A percentile compares a stretch with the other conserved stretches of the same genome.
phyloP scores from a whole-genome alignment of 805 yeast species.

The Ogataea nonfermentans region DNA sequence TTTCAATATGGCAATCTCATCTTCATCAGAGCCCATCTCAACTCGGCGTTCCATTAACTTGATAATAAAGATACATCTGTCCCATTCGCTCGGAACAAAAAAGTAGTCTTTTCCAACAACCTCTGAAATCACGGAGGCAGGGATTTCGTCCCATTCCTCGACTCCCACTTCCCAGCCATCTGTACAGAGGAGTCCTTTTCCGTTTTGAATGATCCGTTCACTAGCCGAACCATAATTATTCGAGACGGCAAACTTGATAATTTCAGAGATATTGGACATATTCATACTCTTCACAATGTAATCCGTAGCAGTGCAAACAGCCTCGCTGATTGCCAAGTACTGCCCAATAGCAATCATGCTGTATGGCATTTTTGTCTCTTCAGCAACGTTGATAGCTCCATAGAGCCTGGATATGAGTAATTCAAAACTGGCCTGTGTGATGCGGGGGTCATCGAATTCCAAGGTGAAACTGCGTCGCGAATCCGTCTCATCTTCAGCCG shows the following conservation, averaged over 20 bases:
- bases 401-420: slow-evolving; percentile 46
- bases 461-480: slow-evolving; percentile 24
- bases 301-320: slow-evolving; percentile 45
- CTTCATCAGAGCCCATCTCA: slow-evolving; percentile 18
- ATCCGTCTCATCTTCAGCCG: slow-evolving; percentile 10
- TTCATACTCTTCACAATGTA: slow-evolving; percentile 35
- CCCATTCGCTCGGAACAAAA: slow-evolving; percentile 56
- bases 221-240: slow-evolving; percentile 47
- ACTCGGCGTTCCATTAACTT: slow-evolving; percentile 40
- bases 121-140: slow-evolving; percentile 40
- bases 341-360: slow-evolving; percentile 50
- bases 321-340: slow-evolving; percentile 44
- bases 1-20: slow-evolving; percentile 27
- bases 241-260: slow-evolving; percentile 41
- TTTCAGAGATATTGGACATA: slow-evolving; percentile 37
- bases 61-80: slow-evolving; percentile 47
- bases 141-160: slow-evolving; percentile 47
- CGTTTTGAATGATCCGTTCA: slow-evolving; percentile 43
- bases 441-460: slow-evolving; percentile 41
- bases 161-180: slow-evolving; percentile 51
- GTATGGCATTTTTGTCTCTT: slow-evolving; percentile 37
- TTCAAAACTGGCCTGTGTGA: slow-evolving; percentile 47
- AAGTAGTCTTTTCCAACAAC: slow-evolving; percentile 50
- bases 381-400: slow-evolving; percentile 38
- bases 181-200: slow-evolving; percentile 44